phyloP scores from a whole-genome alignment of 192 early-diverging fungal genomes.

The Funneliformis geosporum region DNA sequence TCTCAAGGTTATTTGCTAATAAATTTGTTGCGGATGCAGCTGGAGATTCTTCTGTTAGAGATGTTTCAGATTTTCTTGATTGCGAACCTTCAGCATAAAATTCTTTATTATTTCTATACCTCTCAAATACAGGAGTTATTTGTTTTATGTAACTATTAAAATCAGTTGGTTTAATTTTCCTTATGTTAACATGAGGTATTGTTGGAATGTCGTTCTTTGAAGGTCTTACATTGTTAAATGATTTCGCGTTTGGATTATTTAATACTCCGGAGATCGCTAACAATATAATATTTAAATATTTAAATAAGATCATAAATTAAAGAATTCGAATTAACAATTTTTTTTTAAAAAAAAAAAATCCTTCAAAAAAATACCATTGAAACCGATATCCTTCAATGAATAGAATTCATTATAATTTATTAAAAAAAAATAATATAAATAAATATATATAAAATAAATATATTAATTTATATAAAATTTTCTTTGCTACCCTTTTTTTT shows the following conservation, averaged over 20 bases:
- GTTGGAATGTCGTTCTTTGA: constrained; percentile 57
- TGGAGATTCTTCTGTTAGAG: constrained; percentile 49
- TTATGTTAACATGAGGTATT: constrained; percentile 61
- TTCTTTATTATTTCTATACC: constrained; percentile 70
- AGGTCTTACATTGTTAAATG: constrained; percentile 47
- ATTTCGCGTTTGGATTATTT: constrained; percentile 66
- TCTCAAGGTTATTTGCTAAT: constrained; percentile 41
- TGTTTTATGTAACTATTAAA: constrained; percentile 84
- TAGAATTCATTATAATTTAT: too few species aligned
- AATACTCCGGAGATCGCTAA: constrained; percentile 63
- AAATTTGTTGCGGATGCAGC: constrained; percentile 50
- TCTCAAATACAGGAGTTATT: constrained; percentile 75
- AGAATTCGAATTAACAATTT: neutral
- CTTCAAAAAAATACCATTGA: constrained; percentile 60
- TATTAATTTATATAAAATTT: neutral
- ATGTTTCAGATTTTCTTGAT: constrained; percentile 45
- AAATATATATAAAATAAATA: neutral
- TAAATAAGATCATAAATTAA: neutral
- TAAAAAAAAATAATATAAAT: neutral
- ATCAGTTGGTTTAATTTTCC: constrained; percentile 69
- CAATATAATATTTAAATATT: neutral
- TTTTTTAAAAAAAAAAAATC: neutral
- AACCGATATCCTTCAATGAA: constrained; percentile 65
- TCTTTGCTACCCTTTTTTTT: neutral
- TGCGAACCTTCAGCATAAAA: constrained; percentile 30